Percentiles rank a stretch among this genome's conserved stretches.
Evolutionary conservation across 257 asterid species (phyloP).

Genomic region (Solanum piurae): DNA sequence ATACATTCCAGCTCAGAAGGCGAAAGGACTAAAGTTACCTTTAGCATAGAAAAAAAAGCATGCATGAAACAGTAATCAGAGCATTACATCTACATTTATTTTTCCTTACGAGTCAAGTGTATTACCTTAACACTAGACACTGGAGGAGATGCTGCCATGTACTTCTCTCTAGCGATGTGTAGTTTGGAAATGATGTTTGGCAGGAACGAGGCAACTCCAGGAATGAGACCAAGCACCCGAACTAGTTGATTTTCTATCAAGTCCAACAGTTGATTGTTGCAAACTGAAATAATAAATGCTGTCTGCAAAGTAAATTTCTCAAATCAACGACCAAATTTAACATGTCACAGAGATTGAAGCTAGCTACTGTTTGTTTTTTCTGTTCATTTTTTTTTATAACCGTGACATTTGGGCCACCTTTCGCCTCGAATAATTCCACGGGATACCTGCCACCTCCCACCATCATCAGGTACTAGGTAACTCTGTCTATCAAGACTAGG

Average conservation of each 20-base stretch:
- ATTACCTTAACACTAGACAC: constrained; percentile 14
- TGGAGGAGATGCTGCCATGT: constrained; percentile 17
- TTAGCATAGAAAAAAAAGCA: not conserved
- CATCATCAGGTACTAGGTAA: not conserved
- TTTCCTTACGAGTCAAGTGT: not conserved
- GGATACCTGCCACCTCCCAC: not conserved
- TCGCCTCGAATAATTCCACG: not conserved
- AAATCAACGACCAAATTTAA: not conserved
- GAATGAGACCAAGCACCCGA: constrained; percentile 17
- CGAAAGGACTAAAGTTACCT: not conserved
- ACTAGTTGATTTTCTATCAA: constrained; percentile 12
- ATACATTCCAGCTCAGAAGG: not conserved
- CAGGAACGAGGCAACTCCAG: constrained; percentile 20
- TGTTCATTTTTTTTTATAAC: not conserved
- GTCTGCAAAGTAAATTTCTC: constrained; percentile 9
- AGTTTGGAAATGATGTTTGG: constrained; percentile 13
- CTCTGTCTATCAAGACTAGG: not conserved
- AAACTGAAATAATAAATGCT: constrained; percentile 22
- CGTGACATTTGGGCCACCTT: not conserved
- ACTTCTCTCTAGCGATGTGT: constrained; percentile 11
- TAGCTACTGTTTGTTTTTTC: not conserved
- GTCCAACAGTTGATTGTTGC: constrained; percentile 27
- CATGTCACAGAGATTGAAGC: not conserved
- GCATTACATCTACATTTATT: not conserved
- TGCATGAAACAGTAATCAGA: not conserved